Conservation (phyloP, 2,329 filamentous ascomycete species). For the Stachybotrys echinatus region DNA sequence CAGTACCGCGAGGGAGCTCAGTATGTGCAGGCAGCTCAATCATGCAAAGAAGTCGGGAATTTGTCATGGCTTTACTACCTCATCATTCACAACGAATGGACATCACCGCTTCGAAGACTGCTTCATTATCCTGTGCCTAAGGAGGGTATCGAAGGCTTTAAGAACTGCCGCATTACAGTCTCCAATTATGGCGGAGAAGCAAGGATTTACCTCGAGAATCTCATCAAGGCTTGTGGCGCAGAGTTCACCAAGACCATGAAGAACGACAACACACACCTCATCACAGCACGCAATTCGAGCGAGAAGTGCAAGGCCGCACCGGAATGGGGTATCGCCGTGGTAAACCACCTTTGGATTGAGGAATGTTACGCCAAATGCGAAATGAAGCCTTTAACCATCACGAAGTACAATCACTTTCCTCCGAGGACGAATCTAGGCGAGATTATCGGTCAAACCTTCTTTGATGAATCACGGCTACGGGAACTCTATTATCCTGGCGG, state of each 20-base stretch:
- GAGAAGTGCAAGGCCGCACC: conserved; percentile 90
- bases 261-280: conserved; percentile 89
- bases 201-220: conserved; percentile 85
- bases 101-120: conserved; percentile 73
- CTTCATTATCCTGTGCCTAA: conserved; percentile 85
- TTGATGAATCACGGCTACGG: conserved; percentile 59
- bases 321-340: conserved; percentile 85
- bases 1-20: conserved; percentile 77
- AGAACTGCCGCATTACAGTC: conserved; percentile 72
- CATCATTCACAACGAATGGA: conserved; percentile 85
- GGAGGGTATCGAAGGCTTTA: conserved; percentile 73
- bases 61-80: conserved; percentile 91
- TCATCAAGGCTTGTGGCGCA: conserved; percentile 78
- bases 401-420: conserved; percentile 82
- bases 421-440: conserved; percentile 86
- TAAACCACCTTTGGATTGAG: conserved; percentile 97
- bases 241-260: conserved; percentile 94
- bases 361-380: conserved; percentile 92
- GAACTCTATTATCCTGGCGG: conserved; percentile 66
- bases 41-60: conserved; percentile 81
- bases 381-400: conserved; percentile 64
- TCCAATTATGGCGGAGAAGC: conserved; percentile 97
- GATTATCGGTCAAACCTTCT: conserved; percentile 81
- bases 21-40: conserved; percentile 71
- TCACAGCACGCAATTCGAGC: conserved; percentile 82